Percentiles rank a stretch among this genome's conserved stretches.
Evolutionary conservation across 257 asterid genomes (phyloP).

Genomic region (Orobanche coerulescens): DNA sequence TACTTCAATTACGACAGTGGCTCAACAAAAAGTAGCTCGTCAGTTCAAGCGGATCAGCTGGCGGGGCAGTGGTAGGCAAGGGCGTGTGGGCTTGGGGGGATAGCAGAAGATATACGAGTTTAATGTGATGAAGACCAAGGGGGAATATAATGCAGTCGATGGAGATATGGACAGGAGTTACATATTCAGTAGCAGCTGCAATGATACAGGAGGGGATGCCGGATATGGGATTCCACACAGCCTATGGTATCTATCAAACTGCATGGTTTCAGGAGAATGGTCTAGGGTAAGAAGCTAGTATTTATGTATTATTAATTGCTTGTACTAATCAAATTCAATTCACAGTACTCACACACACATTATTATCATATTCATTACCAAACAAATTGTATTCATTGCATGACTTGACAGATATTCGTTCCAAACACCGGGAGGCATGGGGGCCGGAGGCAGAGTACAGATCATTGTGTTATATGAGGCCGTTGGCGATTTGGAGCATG

Average conservation of each 20-base stretch:
- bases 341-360: too few species aligned
- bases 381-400: too few species aligned
- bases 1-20: conserved; percentile 52
- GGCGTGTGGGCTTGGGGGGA: conserved; percentile 53
- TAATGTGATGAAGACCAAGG: conserved; percentile 49
- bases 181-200: conserved; percentile 56
- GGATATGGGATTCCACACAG: conserved; percentile 47
- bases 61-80: conserved; percentile 59
- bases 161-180: conserved; percentile 62
- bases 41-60: conserved; percentile 64
- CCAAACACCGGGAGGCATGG: conserved; percentile 39
- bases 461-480: conserved; percentile 35
- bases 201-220: conserved; percentile 52
- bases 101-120: conserved; percentile 42
- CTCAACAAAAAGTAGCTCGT: conserved; percentile 34
- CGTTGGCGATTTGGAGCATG: conserved; percentile 32
- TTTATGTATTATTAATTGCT: too few species aligned
- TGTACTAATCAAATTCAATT: too few species aligned
- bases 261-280: conserved; percentile 28
- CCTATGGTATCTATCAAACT: conserved; percentile 46
- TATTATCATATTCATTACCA: too few species aligned
- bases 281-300: conserved; percentile 14
- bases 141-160: conserved; percentile 61
- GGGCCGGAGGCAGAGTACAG: conserved; percentile 25
- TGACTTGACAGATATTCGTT: conserved; percentile 23